Evolutionary conservation across 2,329 filamentous ascomycete species (phyloP), one percentile per base, ranked within the genome.

Genomic region (Botrytis medusae): DNA sequence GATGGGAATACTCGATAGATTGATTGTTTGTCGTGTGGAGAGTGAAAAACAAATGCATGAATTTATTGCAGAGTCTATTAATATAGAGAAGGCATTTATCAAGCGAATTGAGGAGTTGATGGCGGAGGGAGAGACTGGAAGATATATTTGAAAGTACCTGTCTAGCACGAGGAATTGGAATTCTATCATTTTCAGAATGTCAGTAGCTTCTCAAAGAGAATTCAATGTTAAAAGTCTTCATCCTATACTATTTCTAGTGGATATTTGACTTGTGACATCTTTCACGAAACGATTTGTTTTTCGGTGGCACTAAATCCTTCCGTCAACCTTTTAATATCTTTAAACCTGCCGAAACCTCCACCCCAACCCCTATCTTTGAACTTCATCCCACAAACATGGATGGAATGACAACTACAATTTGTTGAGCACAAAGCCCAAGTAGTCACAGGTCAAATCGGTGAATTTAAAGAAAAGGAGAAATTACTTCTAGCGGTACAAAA

Each of bases 1-100:
- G 20, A 2, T 6, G 34, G 1, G 2, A 37, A 0, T 8, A 7
- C 22, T 25, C 7, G 20, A 25, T 37, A 7, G 25, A 61, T 5
- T 61, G 57, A 37, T 16, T 37, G 32, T 5, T 29, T 6, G 4
- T 2, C 5, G 51, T 6, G 14, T 0, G 14, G 5, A 29, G 25
- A 12, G 5, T 29, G 25, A 54, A 29, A 29, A 29, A 25, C 12
- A 54, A 2, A 0, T 54, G 5, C 2, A 29, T 16, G 14, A 4
- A 6, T 16, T n/a, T 1, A 54, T 54, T 16, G 14, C n/a, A 5
- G n/a, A 29, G 51, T 54, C 5, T 8, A 54, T 29, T 4, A 16
- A 1, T 12, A 54, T 54, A 2, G 51, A 54, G n/a, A 29, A 29
- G 51, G 51, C 51, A 2, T 54, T 12, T 7, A 29, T n/a, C 2